These are phyloP conservation scores for Lentinula boryana DNA, from an alignment of 768 basidiomycete genomes.

Conservation along the genomic window DNA sequence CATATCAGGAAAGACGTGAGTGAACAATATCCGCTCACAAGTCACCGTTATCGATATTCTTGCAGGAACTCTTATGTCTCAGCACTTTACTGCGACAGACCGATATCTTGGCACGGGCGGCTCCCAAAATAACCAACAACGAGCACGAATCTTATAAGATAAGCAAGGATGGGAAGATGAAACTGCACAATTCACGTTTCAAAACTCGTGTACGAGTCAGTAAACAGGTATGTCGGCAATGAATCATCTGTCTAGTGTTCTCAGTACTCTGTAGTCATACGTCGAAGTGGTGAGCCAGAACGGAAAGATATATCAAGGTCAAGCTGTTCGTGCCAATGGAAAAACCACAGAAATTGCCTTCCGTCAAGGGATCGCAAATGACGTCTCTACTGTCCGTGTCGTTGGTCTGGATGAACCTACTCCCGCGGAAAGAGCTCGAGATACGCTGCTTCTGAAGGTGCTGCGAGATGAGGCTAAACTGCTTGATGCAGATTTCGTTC, in stretches of 20 bases:
- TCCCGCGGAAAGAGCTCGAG: constrained; percentile 30
- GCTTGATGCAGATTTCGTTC: constrained; percentile 25
- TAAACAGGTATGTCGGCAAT: constrained; percentile 24
- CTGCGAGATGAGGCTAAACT: constrained; percentile 27
- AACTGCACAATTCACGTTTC: constrained; percentile 32
- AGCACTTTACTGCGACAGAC: constrained; percentile 22
- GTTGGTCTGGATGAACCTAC: constrained; percentile 35
- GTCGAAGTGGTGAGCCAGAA: constrained; percentile 27
- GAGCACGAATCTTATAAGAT: constrained; percentile 25
- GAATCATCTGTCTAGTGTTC: not conserved
- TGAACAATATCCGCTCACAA: not conserved
- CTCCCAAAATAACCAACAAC: constrained; percentile 24
- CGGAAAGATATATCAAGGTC: constrained; percentile 25
- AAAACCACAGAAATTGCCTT: constrained; percentile 29
- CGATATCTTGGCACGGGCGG: constrained; percentile 24
- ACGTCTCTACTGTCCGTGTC: constrained; percentile 28
- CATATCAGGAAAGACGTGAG: constrained; percentile 15
- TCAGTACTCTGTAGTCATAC: constrained; percentile 13
- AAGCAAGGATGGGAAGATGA: constrained; percentile 20
- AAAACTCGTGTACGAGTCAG: constrained; percentile 33
- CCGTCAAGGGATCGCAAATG: constrained; percentile 8
- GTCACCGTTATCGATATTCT: not conserved
- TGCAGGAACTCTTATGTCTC: constrained; percentile 26
- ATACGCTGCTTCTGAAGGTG: constrained; percentile 28
- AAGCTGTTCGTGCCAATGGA: constrained; percentile 24